Evolutionary conservation across 495 filamentous ascomycete genomes (phyloP), one percentile per base, ranked within the genome.

Genomic region (Xylaria curta): DNA sequence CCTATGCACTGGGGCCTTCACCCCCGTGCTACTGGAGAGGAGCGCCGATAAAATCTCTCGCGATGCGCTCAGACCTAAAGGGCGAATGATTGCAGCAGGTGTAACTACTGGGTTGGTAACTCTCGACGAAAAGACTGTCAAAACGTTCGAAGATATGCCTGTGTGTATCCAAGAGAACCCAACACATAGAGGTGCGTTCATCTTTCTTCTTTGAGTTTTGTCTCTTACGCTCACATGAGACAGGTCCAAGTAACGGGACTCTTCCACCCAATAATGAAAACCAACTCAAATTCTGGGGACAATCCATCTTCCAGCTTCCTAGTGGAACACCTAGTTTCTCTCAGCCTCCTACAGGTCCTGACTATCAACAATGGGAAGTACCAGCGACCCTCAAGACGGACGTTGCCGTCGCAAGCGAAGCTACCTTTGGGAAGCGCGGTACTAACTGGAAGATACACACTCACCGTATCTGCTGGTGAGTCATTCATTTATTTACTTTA

Each of bases 1-100:
- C 7, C 79, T 92, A 26, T 86, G 80, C 51, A 89, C 89, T 1
- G 89, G 89, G 0, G 87, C 89, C 33, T 86, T 82, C 72, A 92
- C 90, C 2, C 81, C 89, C 12, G 88, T 86, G 58, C 76, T 92
- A 40, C 76, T 92, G n/a, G 88, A 87, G 28, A 79, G 82, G 62
- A 84, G 84, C 66, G 85, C 87, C 19, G 70, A 73, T 24, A 73
- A 62, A n/a, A 82, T 83, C 19, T 78, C 79, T 8, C 80, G 82
- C 59, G 60, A 78, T 13, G 82, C 79, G 12, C 79, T 91, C 6
- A 84, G 85, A 17, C 83, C 84, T 36, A 86, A 81, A 38, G 81
- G 81, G 28, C 79, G 89, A 36, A 88, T 91, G 49, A 66, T 86
- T 12, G 87, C 89, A 28, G 85, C 84, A 19, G 89, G 84, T 0